Evolutionary conservation across 805 yeast species (phyloP).

Genomic region (Candida ponderosae): DNA sequence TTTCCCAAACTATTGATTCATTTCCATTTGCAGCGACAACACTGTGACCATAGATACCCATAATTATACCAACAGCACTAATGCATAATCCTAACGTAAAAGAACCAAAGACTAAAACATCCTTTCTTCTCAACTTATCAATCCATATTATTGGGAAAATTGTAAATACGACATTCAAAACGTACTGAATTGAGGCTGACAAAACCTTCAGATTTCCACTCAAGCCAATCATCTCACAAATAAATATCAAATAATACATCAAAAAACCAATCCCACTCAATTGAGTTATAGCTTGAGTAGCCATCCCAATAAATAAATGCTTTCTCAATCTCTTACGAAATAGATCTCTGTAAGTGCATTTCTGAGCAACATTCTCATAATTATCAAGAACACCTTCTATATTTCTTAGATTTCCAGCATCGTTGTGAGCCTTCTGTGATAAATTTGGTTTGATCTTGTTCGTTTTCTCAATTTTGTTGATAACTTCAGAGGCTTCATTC

Average conservation of each 20-base stretch:
- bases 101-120: conserved; percentile 36
- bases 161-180: conserved; percentile 32
- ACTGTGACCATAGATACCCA: conserved; percentile 27
- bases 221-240: conserved; percentile 42
- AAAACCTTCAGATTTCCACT: conserved; percentile 23
- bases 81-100: conserved; percentile 28
- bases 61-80: conserved; percentile 25
- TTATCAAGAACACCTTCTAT: conserved; percentile 15
- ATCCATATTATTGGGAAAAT: conserved; percentile 35
- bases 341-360: conserved; percentile 23
- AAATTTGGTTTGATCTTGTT: neutral
- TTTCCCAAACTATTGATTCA: conserved; percentile 26
- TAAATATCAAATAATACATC: conserved; percentile 34
- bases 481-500: conserved; percentile 27
- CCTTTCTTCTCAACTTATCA: conserved; percentile 39
- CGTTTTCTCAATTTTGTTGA: conserved; percentile 8
- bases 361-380: conserved; percentile 18
- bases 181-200: conserved; percentile 32
- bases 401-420: conserved; percentile 9
- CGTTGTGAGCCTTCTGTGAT: too few species aligned
- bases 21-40: conserved; percentile 25
- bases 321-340: conserved; percentile 25
- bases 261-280: conserved; percentile 35
- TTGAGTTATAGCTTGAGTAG: conserved; percentile 35
- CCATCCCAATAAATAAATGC: conserved; percentile 29